Evolutionary conservation across 331 rosid species (phyloP), one percentile per base, ranked within the genome.

Genomic region (Cydonia oblonga): DNA sequence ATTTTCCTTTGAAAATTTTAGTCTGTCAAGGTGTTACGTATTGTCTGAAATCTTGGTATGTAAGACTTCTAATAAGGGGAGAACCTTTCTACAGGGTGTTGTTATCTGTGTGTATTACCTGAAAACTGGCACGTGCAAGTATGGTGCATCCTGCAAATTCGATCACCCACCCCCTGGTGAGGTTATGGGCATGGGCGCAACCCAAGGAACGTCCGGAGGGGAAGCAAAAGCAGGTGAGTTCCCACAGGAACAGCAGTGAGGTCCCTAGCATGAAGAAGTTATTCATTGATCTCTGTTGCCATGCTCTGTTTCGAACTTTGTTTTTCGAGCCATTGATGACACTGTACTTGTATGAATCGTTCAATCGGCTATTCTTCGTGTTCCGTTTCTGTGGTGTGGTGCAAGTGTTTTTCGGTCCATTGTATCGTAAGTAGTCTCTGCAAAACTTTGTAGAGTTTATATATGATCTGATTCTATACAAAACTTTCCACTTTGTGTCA

Each of bases 111-210:
- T 93, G 9, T 93, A 91, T 76, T 93, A 91, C 84, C 71, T 93
- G 76, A 93, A 93, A 89, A 93, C 98, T 10, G 96, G 91, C 64
- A 84, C 97, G 0, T 93, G 98, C 90, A 93, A 88, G 86, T 93
- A 72, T 79, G 98, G 96, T 15, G 77, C 91, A 46, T 85, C 89
- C 80, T 93, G 98, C 90, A 91, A 84, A 84, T 93, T 93, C 67
- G 97, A 93, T 78, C 98, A 93, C 81, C 98, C 97, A 9, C 93
- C 98, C 66, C 98, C 98, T 25, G 97, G 88, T 23, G 97, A 93
- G 86, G 97, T 87, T 23, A 79, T 93, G 86, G 90, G 85, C 74
- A 73, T 81, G 78, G 86, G 86, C 40, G 71, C 85, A 63, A 52
- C 85, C 4, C 93, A 85, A 69, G 90, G 85, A 80, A 76, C 79